phyloP scores from a whole-genome alignment of 2,329 filamentous ascomycete genomes.

The Claviceps sp. region DNA sequence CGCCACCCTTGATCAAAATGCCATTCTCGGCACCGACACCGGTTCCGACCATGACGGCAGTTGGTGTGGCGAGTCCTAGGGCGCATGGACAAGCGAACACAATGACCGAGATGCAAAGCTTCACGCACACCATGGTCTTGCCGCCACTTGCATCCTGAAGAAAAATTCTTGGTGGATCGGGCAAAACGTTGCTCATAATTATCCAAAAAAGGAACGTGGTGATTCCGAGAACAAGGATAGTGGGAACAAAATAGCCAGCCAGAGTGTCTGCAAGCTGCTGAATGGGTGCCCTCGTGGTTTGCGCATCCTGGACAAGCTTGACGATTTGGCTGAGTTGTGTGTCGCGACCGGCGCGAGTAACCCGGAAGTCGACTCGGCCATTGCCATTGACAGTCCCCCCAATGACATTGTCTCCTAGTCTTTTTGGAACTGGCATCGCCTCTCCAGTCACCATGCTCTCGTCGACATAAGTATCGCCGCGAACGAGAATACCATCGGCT shows the following conservation, averaged over 20 bases:
- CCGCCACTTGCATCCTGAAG: conserved; percentile 67
- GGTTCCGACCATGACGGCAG: conserved; percentile 98
- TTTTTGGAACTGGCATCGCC: conserved; percentile 87
- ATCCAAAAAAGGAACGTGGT: conserved; percentile 87
- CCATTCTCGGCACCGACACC: conserved; percentile 90
- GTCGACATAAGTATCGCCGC: conserved; percentile 85
- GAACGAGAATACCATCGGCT: conserved; percentile 75
- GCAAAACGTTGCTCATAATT: conserved; percentile 75
- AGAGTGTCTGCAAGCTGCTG: conserved; percentile 84
- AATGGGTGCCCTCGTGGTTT: conserved; percentile 87
- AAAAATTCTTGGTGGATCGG: conserved; percentile 82
- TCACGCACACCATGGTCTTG: conserved; percentile 89
- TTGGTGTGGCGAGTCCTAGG: conserved; percentile 88
- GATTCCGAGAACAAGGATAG: conserved; percentile 72
- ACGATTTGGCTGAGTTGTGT: conserved; percentile 97
- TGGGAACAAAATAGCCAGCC: conserved; percentile 86
- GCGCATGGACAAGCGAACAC: conserved; percentile 97
- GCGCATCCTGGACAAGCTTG: conserved; percentile 92
- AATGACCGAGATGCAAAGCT: conserved; percentile 96
- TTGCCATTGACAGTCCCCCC: conserved; percentile 93
- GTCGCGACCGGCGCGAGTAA: conserved; percentile 83
- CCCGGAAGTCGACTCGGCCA: conserved; percentile 80
- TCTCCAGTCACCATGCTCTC: conserved; percentile 99
- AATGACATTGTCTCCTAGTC: conserved; percentile 64
- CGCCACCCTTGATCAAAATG: conserved; percentile 95